Percentiles rank a stretch among this genome's conserved stretches.
These are phyloP conservation scores for Orychophragmus violaceus DNA, from an alignment of 345 rosid genomes.

Conservation along the genomic window DNA sequence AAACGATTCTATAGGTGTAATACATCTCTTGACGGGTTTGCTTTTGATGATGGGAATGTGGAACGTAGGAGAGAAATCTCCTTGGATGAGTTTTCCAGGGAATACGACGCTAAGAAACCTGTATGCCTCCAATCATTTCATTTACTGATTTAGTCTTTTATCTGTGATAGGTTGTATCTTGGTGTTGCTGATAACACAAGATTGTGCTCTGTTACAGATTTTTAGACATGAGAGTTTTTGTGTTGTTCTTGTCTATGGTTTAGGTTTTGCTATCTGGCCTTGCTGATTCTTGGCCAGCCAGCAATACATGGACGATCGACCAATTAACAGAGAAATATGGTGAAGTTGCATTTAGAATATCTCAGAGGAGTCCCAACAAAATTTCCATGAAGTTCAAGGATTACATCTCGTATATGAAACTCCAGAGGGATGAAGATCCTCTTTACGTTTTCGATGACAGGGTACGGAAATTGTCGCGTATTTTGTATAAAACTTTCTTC, in stretches of 20 bases:
- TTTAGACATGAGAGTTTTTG: background rate
- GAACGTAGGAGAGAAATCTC: slow-evolving; percentile 57
- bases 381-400: slow-evolving; percentile 72
- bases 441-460: slow-evolving; percentile 87
- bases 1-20: slow-evolving; percentile 81
- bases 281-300: slow-evolving; percentile 86
- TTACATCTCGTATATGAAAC: slow-evolving; percentile 65
- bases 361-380: slow-evolving; percentile 67
- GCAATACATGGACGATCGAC: slow-evolving; percentile 72
- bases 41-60: slow-evolving; percentile 65
- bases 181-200: background rate
- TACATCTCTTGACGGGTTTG: slow-evolving; percentile 55
- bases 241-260: slow-evolving; percentile 3
- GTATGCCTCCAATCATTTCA: slow-evolving; percentile 33
- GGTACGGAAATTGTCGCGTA: slow-evolving; percentile 34
- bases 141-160: background rate
- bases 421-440: slow-evolving; percentile 95
- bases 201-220: background rate
- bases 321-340: slow-evolving; percentile 57
- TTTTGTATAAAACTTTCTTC: background rate
- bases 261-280: slow-evolving; percentile 82
- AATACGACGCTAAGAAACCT: slow-evolving; percentile 64
- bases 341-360: slow-evolving; percentile 64
- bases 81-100: slow-evolving; percentile 46
- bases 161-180: background rate